Evolutionary conservation across 2,329 filamentous ascomycete genomes (phyloP).

Genomic region (Penicillium sclerotiorum): DNA sequence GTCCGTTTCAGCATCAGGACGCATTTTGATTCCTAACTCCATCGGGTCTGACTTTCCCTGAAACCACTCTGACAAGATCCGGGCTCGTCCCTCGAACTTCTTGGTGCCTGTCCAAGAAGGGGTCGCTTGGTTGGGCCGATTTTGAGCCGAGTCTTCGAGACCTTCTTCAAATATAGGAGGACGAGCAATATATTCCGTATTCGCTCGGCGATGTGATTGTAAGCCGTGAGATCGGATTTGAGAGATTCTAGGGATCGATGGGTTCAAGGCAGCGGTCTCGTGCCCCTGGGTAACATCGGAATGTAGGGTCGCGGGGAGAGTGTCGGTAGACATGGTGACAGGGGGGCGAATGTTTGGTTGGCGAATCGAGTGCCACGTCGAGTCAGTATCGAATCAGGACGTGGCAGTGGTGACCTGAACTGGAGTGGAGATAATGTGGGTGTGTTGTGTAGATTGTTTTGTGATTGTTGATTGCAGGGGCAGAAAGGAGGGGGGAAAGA

Average conservation of each 20-base stretch:
- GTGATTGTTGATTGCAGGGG: too few relatives aligned
- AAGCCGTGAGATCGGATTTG: slow-evolving; percentile 20
- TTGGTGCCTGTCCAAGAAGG: slow-evolving; percentile 30
- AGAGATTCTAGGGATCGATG: slow-evolving; percentile 16
- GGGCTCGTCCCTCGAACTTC: slow-evolving; percentile 36
- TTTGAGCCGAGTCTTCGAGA: slow-evolving; percentile 24
- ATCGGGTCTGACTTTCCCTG: slow-evolving; percentile 56
- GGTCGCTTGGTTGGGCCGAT: slow-evolving; percentile 8
- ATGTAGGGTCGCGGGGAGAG: slow-evolving; percentile 24
- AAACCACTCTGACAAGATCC: slow-evolving; percentile 55
- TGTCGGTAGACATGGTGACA: slow-evolving; percentile 19
- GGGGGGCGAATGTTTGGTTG: slow-evolving; percentile 2
- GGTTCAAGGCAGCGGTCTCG: slow-evolving; percentile 25
- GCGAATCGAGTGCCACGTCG: slow-evolving; percentile 37
- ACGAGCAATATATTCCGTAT: slow-evolving; percentile 36
- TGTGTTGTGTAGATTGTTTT: slow-evolving; percentile 1
- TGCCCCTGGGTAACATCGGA: slow-evolving; percentile 26
- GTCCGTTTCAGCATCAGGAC: slow-evolving; percentile 21
- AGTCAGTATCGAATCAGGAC: slow-evolving; percentile 16
- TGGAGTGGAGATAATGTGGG: slow-evolving; percentile 10
- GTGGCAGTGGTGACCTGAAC: slow-evolving; percentile 18
- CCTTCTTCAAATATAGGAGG: slow-evolving; percentile 32
- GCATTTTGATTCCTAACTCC: slow-evolving; percentile 43
- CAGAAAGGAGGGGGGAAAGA: background rate
- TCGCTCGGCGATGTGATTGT: slow-evolving; percentile 36